Evolutionary conservation across 257 asterid species (phyloP).

Genomic region (Solanum paucissectum): DNA sequence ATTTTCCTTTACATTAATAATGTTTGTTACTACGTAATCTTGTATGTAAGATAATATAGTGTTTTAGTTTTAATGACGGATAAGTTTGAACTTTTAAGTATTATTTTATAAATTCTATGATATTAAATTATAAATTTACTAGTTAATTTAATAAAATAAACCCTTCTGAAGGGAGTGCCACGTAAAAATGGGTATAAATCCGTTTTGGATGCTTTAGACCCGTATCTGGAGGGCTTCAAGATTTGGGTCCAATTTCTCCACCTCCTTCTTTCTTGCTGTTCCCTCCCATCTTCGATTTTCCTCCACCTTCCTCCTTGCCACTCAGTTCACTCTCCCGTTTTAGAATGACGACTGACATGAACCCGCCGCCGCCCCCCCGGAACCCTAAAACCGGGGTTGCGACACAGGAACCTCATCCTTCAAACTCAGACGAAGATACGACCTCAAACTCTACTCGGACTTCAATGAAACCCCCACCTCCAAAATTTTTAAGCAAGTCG

Average conservation of each 20-base stretch:
- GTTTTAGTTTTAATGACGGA: too few relatives aligned
- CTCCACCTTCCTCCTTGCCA: neutral
- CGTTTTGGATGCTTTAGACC: neutral
- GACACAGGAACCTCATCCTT: conserved; percentile 17
- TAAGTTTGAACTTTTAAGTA: too few relatives aligned
- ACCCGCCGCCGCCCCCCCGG: conserved; percentile 61
- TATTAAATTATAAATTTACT: too few relatives aligned
- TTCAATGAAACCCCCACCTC: conserved; percentile 36
- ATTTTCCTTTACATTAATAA: too few relatives aligned
- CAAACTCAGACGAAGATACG: conserved; percentile 1
- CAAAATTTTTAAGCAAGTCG: conserved; percentile 18
- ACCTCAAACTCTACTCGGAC: conserved; percentile 13
- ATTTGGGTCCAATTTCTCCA: neutral
- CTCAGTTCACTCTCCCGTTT: neutral
- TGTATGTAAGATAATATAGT: too few relatives aligned
- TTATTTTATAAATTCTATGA: too few relatives aligned
- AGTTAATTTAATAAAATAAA: too few relatives aligned
- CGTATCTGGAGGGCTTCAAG: neutral
- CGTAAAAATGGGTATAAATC: neutral
- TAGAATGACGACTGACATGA: conserved; percentile 52
- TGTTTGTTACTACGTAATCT: too few relatives aligned
- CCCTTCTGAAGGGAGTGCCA: neutral
- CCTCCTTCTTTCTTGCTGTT: neutral
- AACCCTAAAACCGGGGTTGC: conserved; percentile 17
- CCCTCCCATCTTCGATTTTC: neutral